A percentile compares a stretch with the other conserved stretches of the same genome.
phyloP scores from a whole-genome alignment of 352 stramenopile genomes.

The Phytopythium cucurbitacearum region DNA sequence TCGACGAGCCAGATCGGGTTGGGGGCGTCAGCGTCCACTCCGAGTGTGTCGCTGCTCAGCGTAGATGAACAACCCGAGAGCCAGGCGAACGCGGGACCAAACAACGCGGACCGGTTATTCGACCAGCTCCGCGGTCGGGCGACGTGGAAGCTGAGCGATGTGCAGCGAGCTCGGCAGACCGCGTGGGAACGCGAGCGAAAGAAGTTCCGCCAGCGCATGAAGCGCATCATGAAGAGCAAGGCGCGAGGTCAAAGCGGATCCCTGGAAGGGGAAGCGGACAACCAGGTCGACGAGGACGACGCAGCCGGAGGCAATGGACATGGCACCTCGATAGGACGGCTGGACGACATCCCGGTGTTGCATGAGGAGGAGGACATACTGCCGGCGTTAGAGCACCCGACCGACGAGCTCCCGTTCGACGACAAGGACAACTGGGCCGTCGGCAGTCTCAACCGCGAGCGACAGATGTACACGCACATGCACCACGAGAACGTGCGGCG shows the following conservation, averaged over 20 bases:
- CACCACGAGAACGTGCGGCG: constrained; percentile 63
- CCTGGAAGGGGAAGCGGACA: constrained; percentile 3
- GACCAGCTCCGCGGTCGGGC: constrained; percentile 56
- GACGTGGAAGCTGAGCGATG: constrained; percentile 75
- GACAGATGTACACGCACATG: constrained; percentile 72
- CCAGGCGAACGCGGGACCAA: too few species aligned
- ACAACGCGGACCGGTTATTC: constrained; percentile 43
- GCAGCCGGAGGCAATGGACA: not conserved
- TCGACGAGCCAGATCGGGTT: not conserved
- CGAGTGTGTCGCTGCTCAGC: not conserved
- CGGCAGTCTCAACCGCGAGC: constrained; percentile 64
- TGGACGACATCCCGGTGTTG: not conserved
- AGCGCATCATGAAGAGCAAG: constrained; percentile 59
- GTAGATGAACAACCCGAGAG: not conserved
- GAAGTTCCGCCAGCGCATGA: constrained; percentile 74
- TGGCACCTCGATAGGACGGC: too few species aligned
- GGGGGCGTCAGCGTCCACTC: too few species aligned
- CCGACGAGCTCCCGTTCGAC: constrained; percentile 47
- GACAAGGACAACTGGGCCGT: constrained; percentile 84
- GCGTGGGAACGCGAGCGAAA: constrained; percentile 61
- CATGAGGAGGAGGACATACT: constrained; percentile 20
- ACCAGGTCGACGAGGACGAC: constrained; percentile 11
- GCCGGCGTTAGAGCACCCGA: constrained; percentile 32
- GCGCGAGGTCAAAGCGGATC: constrained; percentile 9
- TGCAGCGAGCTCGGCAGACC: constrained; percentile 55